These are phyloP conservation scores for Eimeria necatrix DNA, from an alignment of 169 alveolate species.

Conservation along the genomic window DNA sequence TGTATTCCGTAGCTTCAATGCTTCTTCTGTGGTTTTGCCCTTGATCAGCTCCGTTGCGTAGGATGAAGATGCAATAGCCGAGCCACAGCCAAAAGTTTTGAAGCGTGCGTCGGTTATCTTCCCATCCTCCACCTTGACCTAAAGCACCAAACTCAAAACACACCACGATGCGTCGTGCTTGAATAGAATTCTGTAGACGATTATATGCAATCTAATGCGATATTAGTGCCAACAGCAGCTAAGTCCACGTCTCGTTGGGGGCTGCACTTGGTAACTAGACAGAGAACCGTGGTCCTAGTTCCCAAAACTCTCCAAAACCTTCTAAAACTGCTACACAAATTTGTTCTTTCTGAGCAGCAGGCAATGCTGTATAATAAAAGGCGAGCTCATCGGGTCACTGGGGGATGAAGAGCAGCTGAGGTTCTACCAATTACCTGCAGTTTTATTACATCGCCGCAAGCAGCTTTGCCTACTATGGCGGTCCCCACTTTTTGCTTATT, in stretches of 20 bases:
- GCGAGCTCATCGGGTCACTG: no score
- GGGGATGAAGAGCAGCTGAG: no score
- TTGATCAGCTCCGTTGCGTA: constrained; percentile 98
- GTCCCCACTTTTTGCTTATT: constrained; percentile 88
- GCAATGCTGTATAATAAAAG: not conserved
- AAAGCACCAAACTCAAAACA: no score
- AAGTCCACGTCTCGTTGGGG: no score
- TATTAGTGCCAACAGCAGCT: no score
- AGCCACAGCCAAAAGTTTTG: constrained; percentile 99
- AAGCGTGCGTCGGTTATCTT: constrained; percentile 84
- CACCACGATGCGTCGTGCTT: not conserved
- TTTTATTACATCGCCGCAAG: constrained; percentile 99
- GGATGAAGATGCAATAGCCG: constrained; percentile 99
- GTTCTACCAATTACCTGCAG: constrained; percentile 92
- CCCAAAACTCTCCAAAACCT: no score
- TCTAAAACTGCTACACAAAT: no score
- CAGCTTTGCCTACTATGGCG: constrained; percentile 99
- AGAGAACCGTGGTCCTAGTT: no score
- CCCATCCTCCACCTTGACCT: constrained; percentile 79
- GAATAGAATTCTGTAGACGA: no score
- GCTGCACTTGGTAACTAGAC: no score
- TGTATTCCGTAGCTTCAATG: constrained; percentile 95
- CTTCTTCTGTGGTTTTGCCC: constrained; percentile 97
- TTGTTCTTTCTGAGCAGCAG: not conserved
- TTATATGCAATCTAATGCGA: no score